Evolutionary conservation across 345 rosid genomes (phyloP), one percentile per base, ranked within the genome.

Genomic region (Carallia pectinifolia): DNA sequence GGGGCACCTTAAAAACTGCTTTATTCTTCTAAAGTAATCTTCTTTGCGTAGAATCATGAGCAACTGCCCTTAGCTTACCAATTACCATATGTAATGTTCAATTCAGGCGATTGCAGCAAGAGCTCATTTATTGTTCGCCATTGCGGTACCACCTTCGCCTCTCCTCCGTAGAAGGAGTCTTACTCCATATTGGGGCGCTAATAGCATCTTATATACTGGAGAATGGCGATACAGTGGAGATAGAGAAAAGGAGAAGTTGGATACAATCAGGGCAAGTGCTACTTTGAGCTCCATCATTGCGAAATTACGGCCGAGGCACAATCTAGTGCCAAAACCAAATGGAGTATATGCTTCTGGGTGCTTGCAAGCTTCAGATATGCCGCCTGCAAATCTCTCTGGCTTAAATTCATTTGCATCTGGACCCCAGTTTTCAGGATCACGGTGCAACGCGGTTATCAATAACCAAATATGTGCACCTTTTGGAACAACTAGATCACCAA

Each of bases 161-260:
- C 48, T 61, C 67, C 67, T 12, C 62, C 66, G 47, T 19, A 69
- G 50, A 6, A 74, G 44, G 34, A 78, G 81, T 6, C 64, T 68
- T 40, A 75, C 65, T 34, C 76, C 80, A 61, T 63, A 55, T 27
- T 76, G 40, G 0, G 77, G 80, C 55, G 2, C 61, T 2, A 76
- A 38, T 2, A 75, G 27, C 82, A 76, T 64, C 66, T 66, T 75
- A n/a, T 37, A 71, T 9, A 17, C 18, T 6, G 68, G 62, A 30
- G 63, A 68, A 13, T 72, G 76, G 18, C 56, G 58, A 58, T 72
- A 65, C 31, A 50, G 6, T 1, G 76, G 71, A n/a, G 76, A 72
- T 2, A 72, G 2, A 30, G 59, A 19, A 30, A 72, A 48, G 0
- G 71, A 65, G 55, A 72, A 65, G 52, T 58, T 37, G 36, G 52